These are phyloP conservation scores for Violaceomyces palustris DNA, from an alignment of 1,284 basidiomycete genomes.

Conservation along the genomic window DNA sequence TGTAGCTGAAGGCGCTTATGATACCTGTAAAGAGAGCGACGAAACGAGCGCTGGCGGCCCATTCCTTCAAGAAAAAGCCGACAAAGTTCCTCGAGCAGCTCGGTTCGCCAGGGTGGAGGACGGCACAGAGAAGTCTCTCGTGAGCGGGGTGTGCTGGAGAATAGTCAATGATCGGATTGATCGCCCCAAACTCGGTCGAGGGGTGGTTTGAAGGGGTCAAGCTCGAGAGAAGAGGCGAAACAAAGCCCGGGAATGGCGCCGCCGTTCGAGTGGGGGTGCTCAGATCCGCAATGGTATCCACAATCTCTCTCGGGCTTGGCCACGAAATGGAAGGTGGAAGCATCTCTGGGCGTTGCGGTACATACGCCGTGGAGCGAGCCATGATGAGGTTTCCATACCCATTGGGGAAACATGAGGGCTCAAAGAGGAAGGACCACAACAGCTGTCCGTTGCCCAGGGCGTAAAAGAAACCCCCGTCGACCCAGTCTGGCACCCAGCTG, in stretches of 20 bases:
- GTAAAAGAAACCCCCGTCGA: conserved; percentile 34
- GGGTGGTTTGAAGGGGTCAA: conserved; percentile 34
- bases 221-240: conserved; percentile 38
- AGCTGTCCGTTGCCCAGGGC: conserved; percentile 43
- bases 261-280: conserved; percentile 23
- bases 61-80: conserved; percentile 29
- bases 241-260: conserved; percentile 36
- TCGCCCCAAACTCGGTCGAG: conserved; percentile 17
- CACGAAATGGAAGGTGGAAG: conserved; percentile 32
- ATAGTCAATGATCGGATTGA: conserved; percentile 45
- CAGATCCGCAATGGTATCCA: conserved; percentile 33
- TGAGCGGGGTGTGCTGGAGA: conserved; percentile 43
- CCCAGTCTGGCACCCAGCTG: conserved; percentile 36
- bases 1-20: conserved; percentile 13
- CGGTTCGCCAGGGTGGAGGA: conserved; percentile 42
- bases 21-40: conserved; percentile 27
- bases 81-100: conserved; percentile 29
- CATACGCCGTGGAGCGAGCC: conserved; percentile 34
- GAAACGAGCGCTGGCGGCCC: conserved; percentile 35
- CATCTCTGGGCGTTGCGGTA: conserved; percentile 33
- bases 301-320: conserved; percentile 29
- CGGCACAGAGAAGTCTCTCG: conserved; percentile 30
- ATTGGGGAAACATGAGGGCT: conserved; percentile 30
- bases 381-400: conserved; percentile 29
- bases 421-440: conserved; percentile 41